phyloP scores from a whole-genome alignment of 148 eudicot species.

The Camellia japonica region DNA sequence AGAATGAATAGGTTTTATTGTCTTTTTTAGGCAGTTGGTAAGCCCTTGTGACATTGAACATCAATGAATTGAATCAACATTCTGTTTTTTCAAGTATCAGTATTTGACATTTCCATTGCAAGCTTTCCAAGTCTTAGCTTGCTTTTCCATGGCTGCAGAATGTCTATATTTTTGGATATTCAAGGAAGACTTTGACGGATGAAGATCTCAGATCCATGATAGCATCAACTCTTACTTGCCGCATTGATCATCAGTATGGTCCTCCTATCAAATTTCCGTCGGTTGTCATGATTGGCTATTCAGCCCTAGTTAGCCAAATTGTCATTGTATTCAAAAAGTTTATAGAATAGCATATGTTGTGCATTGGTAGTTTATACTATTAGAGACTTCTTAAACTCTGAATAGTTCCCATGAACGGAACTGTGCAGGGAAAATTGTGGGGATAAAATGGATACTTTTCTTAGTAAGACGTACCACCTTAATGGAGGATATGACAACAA shows the following conservation, averaged over 20 bases:
- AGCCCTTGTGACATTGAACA: neutral
- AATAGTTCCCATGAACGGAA: neutral
- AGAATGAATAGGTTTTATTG: no score
- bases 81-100: neutral
- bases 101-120: neutral
- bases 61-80: constrained; percentile 2
- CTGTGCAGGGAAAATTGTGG: constrained; percentile 30
- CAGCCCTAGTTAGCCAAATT: constrained; percentile 8
- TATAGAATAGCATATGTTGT: neutral
- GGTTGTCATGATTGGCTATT: neutral
- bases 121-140: constrained; percentile 7
- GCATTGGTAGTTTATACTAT: neutral
- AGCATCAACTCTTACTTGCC: constrained; percentile 37
- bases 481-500: constrained; percentile 31
- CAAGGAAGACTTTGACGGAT: constrained; percentile 29
- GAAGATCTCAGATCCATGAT: constrained; percentile 38
- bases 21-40: neutral
- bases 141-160: constrained; percentile 28
- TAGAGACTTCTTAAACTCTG: neutral
- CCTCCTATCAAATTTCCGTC: neutral
- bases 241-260: constrained; percentile 36
- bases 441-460: constrained; percentile 30
- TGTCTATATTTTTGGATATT: constrained; percentile 33
- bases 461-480: constrained; percentile 25
- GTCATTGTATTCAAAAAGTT: neutral